Conservation (phyloP, 352 stramenopile species). For the Pythium rishiriense region DNA sequence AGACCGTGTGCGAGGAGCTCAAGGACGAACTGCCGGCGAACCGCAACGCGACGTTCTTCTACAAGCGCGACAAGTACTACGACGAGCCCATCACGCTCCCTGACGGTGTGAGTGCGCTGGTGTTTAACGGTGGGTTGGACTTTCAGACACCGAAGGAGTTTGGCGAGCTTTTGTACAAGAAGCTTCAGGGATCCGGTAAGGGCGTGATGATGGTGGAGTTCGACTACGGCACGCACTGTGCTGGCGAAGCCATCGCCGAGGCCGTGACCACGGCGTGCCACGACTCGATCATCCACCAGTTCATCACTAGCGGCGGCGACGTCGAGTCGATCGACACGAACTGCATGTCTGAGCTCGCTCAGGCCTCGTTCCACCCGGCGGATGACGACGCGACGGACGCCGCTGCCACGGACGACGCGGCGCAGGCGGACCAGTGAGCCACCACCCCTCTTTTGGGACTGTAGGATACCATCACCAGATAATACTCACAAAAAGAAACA, state of each 20-base stretch:
- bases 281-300: slow-evolving; percentile 25
- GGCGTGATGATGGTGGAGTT: slow-evolving; percentile 27
- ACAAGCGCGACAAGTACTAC: slow-evolving; percentile 39
- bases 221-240: slow-evolving; percentile 27
- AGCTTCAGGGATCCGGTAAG: slow-evolving; percentile 9
- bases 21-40: neutral
- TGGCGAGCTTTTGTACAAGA: slow-evolving; percentile 18
- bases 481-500: no score
- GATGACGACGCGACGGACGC: neutral
- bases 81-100: slow-evolving; percentile 28
- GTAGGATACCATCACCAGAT: no score
- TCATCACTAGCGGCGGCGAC: slow-evolving; percentile 25
- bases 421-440: no score
- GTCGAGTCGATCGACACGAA: slow-evolving; percentile 9
- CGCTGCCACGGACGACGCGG: no score
- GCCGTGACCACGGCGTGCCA: slow-evolving; percentile 11
- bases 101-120: slow-evolving; percentile 25
- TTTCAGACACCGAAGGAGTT: slow-evolving; percentile 30
- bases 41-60: slow-evolving; percentile 22
- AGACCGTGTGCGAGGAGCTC: neutral
- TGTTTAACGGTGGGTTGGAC: slow-evolving; percentile 40
- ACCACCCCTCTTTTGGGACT: no score
- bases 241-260: slow-evolving; percentile 6
- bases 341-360: slow-evolving; percentile 21
- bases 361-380: slow-evolving; percentile 6